Evolutionary conservation across 768 basidiomycete genomes (phyloP).

Genomic region (Lactarius tabidus): DNA sequence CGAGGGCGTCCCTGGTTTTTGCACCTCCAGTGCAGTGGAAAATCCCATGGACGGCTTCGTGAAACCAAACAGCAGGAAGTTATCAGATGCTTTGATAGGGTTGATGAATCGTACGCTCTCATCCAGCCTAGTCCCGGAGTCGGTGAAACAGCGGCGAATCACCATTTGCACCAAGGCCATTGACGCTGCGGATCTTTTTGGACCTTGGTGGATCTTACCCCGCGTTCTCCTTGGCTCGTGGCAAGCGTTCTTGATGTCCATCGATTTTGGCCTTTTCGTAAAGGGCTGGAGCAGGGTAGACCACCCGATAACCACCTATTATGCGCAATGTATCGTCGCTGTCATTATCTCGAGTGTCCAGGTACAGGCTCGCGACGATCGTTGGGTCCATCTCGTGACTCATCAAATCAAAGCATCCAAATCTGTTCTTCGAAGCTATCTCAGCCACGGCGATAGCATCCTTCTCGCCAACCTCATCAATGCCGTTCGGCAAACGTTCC

Average conservation of each 20-base stretch:
- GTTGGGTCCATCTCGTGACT: neutral
- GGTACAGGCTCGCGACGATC: neutral
- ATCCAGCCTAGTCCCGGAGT: conserved; percentile 2
- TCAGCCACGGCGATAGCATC: neutral
- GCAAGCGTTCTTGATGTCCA: conserved; percentile 1
- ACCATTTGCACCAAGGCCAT: conserved; percentile 13
- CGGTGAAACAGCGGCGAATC: conserved; percentile 8
- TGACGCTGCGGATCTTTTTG: neutral
- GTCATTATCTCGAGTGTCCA: neutral
- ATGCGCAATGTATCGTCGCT: conserved; percentile 2
- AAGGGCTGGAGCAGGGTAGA: neutral
- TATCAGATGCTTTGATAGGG: neutral
- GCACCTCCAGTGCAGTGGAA: neutral
- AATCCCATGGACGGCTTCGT: neutral
- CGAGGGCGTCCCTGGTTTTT: conserved; percentile 12
- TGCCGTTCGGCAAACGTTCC: neutral
- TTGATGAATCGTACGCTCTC: conserved; percentile 18
- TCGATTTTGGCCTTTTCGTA: conserved; percentile 9
- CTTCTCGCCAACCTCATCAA: neutral
- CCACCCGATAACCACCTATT: conserved; percentile 1
- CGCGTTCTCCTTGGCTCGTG: conserved; percentile 6
- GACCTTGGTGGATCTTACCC: conserved; percentile 4
- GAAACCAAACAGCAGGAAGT: neutral
- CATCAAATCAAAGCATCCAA: neutral
- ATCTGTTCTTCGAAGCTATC: neutral